These are phyloP conservation scores for Camellia sinensis DNA, from an alignment of 148 eudicot genomes.

Conservation along the genomic window DNA sequence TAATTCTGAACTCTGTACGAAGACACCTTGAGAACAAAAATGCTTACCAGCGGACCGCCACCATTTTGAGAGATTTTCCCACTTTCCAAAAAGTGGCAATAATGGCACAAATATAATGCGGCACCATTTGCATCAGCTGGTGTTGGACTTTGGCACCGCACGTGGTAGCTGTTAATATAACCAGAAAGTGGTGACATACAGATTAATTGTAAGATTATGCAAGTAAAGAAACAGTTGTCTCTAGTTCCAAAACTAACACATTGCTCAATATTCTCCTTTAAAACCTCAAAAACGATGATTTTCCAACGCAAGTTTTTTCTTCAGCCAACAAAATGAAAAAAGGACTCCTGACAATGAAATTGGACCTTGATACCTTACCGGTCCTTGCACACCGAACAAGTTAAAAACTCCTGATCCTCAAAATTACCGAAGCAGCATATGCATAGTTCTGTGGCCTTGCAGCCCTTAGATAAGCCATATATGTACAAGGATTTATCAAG, in stretches of 20 bases:
- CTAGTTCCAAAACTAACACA: neutral
- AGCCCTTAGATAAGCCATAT: conserved; percentile 45
- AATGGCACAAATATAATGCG: conserved; percentile 49
- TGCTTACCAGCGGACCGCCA: conserved; percentile 57
- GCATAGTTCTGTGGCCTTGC: conserved; percentile 54
- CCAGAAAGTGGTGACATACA: neutral
- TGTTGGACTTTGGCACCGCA: conserved; percentile 48
- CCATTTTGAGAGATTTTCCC: conserved; percentile 61
- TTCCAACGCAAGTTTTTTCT: neutral
- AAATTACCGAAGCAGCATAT: conserved; percentile 47
- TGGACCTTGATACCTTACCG: conserved; percentile 54
- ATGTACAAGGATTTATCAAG: conserved; percentile 67
- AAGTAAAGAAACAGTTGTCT: neutral
- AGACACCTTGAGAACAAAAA: conserved; percentile 18
- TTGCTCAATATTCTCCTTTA: neutral
- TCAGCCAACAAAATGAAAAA: conserved; percentile 3
- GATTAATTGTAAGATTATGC: neutral
- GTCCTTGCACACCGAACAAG: conserved; percentile 80
- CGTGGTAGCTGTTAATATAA: conserved; percentile 61
- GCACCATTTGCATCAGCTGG: conserved; percentile 27
- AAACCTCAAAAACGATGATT: conserved; percentile 10
- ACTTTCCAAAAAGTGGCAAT: conserved; percentile 61
- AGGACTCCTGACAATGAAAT: conserved; percentile 10
- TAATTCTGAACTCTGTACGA: conserved; percentile 9
- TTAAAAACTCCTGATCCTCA: conserved; percentile 53